Evolutionary conservation across 139 green algal species (phyloP).

Genomic region (Dunaliella sp.): DNA sequence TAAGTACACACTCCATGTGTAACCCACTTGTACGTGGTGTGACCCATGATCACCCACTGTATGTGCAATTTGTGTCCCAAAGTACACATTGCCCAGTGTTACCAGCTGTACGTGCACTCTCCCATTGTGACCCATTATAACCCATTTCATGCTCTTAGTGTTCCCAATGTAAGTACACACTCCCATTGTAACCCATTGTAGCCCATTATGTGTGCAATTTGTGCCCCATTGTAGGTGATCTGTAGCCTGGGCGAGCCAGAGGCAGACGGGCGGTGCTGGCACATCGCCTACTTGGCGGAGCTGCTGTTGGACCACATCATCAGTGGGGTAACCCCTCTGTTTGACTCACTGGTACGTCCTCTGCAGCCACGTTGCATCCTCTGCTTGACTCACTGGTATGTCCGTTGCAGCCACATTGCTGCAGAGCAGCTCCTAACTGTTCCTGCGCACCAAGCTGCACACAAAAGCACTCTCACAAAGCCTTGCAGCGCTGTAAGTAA

Average conservation of each 20-base stretch:
- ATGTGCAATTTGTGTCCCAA: neutral
- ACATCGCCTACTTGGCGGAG: neutral
- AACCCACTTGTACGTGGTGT: no score
- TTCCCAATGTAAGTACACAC: neutral
- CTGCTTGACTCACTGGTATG: neutral
- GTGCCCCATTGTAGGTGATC: neutral
- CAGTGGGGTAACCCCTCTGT: neutral
- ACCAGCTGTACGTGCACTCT: neutral
- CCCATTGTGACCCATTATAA: neutral
- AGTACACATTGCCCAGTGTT: neutral
- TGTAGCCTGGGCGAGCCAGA: neutral
- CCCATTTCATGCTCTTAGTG: neutral
- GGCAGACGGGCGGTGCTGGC: neutral
- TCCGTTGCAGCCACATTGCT: no score
- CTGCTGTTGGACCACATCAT: neutral
- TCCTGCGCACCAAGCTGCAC: neutral
- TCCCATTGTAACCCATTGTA: neutral
- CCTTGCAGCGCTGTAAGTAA: neutral
- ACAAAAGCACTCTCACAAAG: neutral
- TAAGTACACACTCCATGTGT: neutral
- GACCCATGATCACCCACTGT: no score
- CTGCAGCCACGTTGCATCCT: no score
- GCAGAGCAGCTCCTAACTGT: no score
- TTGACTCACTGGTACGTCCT: neutral
- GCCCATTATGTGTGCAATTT: neutral